Percentiles rank a stretch among this genome's conserved stretches.
Conservation (phyloP, 139 green algal species). For the Micromonas commoda region DNA sequence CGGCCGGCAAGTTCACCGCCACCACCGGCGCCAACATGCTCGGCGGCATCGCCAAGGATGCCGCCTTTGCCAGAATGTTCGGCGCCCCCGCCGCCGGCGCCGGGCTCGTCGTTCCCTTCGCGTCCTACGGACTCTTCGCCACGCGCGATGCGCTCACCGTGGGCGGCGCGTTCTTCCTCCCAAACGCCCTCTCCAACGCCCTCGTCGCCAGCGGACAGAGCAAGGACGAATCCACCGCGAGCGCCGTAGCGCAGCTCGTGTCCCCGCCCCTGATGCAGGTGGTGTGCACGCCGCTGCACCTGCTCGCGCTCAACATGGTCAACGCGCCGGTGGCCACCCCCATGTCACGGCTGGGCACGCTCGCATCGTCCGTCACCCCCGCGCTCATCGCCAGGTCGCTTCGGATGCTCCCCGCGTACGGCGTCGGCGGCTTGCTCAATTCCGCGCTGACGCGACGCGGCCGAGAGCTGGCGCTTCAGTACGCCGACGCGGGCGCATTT, state of each 20-base stretch:
- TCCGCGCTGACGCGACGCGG: neutral
- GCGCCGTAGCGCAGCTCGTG: neutral
- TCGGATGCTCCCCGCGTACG: conserved; percentile 17
- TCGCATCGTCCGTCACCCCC: neutral
- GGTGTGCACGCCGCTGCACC: conserved; percentile 15
- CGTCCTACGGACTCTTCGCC: conserved; percentile 18
- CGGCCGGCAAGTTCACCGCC: conserved; percentile 11
- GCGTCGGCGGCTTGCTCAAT: conserved; percentile 8
- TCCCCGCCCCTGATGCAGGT: neutral
- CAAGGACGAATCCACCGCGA: neutral
- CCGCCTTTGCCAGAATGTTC: conserved; percentile 10
- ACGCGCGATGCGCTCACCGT: neutral
- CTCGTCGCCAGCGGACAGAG: neutral
- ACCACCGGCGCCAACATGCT: conserved; percentile 8
- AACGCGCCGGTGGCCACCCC: neutral
- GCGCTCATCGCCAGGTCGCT: neutral
- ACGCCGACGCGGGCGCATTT: too few relatives aligned
- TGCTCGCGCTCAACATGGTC: conserved; percentile 4
- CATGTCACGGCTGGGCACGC: neutral
- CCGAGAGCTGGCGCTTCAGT: neutral
- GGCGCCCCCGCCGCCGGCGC: neutral
- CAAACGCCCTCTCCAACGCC: neutral
- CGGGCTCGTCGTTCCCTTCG: neutral
- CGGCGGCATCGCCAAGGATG: neutral
- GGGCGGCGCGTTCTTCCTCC: conserved; percentile 2